Evolutionary conservation across 2,329 filamentous ascomycete species (phyloP), one percentile per base, ranked within the genome.

Genomic region (Niveomyces coronatus): DNA sequence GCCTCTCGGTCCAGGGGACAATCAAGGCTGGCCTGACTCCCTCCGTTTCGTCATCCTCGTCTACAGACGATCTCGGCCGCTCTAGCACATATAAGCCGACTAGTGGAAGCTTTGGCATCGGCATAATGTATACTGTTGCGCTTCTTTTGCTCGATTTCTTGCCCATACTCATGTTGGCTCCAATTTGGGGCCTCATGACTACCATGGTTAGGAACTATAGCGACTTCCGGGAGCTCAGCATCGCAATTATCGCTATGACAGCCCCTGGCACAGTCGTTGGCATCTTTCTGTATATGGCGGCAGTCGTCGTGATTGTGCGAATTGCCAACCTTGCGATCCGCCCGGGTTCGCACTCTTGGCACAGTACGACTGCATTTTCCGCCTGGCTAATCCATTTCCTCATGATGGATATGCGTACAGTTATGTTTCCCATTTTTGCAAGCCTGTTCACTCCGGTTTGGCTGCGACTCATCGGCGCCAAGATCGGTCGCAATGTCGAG

Each of bases 371-470:
- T 5, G 46, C 47, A 2, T 49, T 46, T 41, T 42, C 43, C 3
- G 47, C 45, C 2, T 49, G 47, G 47, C 23, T 45, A 10, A 45
- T 45, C 3, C 44, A 47, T 28, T 34, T 33, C 17, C 32, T 41
- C 17, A 43, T 49, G 39, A 44, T 41, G 31, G 33, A 44, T 13
- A 19, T 39, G 4, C 43, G 47, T 11, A 29, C 9, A 3, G 26
- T 10, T 8, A 22, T 45, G 17, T 49, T 49, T 29, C 46, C 46
- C 19, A 16, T 45, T n/a, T 49, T 44, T 15, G 47, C 47, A n/a
- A 49, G 47, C 22, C 18, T 49, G 3, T n/a, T 45, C 10, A 49
- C 47, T 9, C 47, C 47, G 2, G 26, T 32, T 6, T 49, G 46
- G 46, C 29, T 49, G 35, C 34, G 44, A 2, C 7, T 47, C 11